These are phyloP conservation scores for Claviceps sorghi DNA, from an alignment of 2,329 filamentous ascomycete species.

Conservation along the genomic window DNA sequence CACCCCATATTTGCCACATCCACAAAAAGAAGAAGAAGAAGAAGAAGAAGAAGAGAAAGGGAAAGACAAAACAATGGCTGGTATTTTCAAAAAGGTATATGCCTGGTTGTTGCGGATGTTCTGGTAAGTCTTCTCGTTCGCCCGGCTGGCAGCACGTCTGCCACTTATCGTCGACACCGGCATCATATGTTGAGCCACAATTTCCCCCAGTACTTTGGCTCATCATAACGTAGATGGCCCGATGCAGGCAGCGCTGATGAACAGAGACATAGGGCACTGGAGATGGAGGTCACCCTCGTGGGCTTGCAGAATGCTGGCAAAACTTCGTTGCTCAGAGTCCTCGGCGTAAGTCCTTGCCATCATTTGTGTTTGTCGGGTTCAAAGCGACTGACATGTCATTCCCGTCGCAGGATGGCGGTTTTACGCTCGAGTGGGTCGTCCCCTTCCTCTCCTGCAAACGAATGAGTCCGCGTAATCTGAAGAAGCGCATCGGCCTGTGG, in stretches of 20 bases:
- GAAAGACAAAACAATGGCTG: constrained; percentile 59
- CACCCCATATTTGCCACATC: neutral
- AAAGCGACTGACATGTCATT: neutral
- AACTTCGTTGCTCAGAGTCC: constrained; percentile 81
- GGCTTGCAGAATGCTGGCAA: constrained; percentile 97
- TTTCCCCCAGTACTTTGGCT: neutral
- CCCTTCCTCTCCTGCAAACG: neutral
- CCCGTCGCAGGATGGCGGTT: constrained; percentile 69
- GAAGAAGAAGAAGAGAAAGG: too few relatives aligned
- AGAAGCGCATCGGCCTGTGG: neutral
- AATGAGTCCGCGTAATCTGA: neutral
- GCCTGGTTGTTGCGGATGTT: constrained; percentile 97
- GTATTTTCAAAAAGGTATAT: constrained; percentile 86
- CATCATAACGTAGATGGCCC: neutral
- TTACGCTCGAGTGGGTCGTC: constrained; percentile 81
- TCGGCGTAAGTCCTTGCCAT: constrained; percentile 57
- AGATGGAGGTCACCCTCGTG: constrained; percentile 99
- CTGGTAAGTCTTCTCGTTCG: constrained; percentile 50
- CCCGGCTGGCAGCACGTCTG: neutral
- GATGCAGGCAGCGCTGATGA: constrained; percentile 8
- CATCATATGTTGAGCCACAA: neutral
- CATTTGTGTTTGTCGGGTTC: neutral
- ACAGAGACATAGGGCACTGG: constrained; percentile 59
- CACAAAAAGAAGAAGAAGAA: neutral
- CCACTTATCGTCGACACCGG: neutral